These are phyloP conservation scores for Podospora conica DNA, from an alignment of 495 filamentous ascomycete genomes.

Conservation along the genomic window DNA sequence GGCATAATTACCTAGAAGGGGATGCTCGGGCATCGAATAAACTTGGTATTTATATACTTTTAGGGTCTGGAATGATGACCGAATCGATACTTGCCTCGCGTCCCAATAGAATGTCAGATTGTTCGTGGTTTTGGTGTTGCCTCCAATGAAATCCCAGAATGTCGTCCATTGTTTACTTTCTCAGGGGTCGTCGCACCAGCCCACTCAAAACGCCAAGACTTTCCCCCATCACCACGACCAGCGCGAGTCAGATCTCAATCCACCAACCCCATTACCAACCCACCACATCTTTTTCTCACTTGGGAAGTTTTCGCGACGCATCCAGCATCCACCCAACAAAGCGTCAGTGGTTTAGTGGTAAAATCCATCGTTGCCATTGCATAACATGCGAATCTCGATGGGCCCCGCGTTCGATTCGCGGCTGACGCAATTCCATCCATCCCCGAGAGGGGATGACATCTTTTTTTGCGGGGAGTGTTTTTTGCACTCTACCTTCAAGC, in stretches of 20 bases:
- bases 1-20: neutral
- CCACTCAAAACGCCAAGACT: too few relatives aligned
- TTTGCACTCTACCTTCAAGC: too few relatives aligned
- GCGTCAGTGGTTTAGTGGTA: neutral
- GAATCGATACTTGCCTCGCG: too few relatives aligned
- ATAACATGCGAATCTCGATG: constrained; percentile 29
- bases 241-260: neutral
- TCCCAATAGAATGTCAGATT: too few relatives aligned
- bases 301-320: neutral
- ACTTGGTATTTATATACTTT: neutral
- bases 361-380: neutral
- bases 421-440: constrained; percentile 17
- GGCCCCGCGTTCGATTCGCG: constrained; percentile 48
- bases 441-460: neutral
- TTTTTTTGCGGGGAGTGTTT: neutral
- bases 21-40: neutral
- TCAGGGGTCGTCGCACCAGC: too few relatives aligned
- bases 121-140: too few relatives aligned
- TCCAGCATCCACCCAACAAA: neutral
- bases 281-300: neutral
- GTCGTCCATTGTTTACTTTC: too few relatives aligned
- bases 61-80: neutral
- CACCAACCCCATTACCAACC: neutral
- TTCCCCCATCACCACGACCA: neutral
- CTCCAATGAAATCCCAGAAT: too few relatives aligned